A percentile compares a stretch with the other conserved stretches of the same genome.
These are phyloP conservation scores for Pleodorina starrii DNA, from an alignment of 139 green algal genomes.

Conservation along the genomic window DNA sequence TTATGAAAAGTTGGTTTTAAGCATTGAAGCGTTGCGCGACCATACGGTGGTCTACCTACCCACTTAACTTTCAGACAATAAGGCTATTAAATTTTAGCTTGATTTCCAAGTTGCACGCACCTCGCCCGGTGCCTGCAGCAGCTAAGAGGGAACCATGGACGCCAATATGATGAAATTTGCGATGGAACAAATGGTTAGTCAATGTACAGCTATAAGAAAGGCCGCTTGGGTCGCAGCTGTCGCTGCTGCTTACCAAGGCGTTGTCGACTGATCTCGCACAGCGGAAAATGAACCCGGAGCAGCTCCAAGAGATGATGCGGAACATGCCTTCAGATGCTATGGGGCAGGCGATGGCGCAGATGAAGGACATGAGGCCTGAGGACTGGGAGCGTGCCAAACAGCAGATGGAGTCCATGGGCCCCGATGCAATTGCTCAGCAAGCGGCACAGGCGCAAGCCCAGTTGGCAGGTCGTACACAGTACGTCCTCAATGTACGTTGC, in stretches of 20 bases:
- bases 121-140: too few relatives aligned
- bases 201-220: neutral
- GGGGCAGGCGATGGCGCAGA: conserved; percentile 35
- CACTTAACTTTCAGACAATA: too few relatives aligned
- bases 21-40: too few relatives aligned
- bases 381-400: conserved; percentile 61
- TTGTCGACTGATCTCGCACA: too few relatives aligned
- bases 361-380: conserved; percentile 56
- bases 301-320: conserved; percentile 60
- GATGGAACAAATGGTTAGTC: conserved; percentile 56
- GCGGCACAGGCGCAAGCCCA: conserved; percentile 51
- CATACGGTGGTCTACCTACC: too few relatives aligned
- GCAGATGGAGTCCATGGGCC: conserved; percentile 63
- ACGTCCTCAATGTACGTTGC: conserved; percentile 56
- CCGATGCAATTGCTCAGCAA: conserved; percentile 56
- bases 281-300: conserved; percentile 41
- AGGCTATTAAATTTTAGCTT: too few relatives aligned
- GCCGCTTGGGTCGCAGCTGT: too few relatives aligned
- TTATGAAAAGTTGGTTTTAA: too few relatives aligned
- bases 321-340: conserved; percentile 56
- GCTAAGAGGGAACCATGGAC: conserved; percentile 44
- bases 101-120: neutral
- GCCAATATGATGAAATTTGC: conserved; percentile 56
- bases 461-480: conserved; percentile 58
- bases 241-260: too few relatives aligned